Base-by-base conservation (phyloP, 2,329 filamentous ascomycete species). In the Dactylonectria estremocensis region DNA sequence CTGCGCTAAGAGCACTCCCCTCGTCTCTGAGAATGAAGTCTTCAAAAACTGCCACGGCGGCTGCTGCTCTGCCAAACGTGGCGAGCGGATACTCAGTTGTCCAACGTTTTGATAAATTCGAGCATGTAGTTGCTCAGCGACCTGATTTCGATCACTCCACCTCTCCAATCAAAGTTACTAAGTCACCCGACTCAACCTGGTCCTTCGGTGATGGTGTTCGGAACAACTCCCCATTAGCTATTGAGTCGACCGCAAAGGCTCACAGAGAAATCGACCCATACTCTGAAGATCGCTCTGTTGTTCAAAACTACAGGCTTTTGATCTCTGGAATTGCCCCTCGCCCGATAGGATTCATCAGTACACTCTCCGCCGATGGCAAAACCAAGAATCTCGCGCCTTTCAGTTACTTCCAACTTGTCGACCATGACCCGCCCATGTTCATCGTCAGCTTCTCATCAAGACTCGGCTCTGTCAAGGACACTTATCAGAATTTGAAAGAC, bases 241-340 rank as follows among this genome's bases (percentile, higher is more conserved):
- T 18, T 1, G 0, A 49, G 18, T 9, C 35, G 6, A 16, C 22
- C 5, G 73, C 88, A 62, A 71, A 76, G 81, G 1, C 43, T 7
- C 93, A 97, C 81, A 82, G 93, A 62, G 85, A 91, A 76, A 95
- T 97, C 71, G 91, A 96, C 79, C 94, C 94, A 0, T 91, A 95
- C 78, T 91, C 88, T 62, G 83, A 89, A 35, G 92, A 91, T 31
- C 87, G 95, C 1, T 88, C 91, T 0, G 83, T 90, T 0, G 83
- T 86, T 0, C 90, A 88, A 80, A 97, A 97, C 84, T 97, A 97
- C 86, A 95, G 95, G 79, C 88, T 97, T 2, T 84, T 97, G 31
- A 95, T 97, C 77, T 92, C 89, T 3, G 91, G 89, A 46, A 90
- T 97, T 72, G 88, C 95, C 2, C 95, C 95, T 1, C 88, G 95